phyloP scores from a whole-genome alignment of 2,329 filamentous ascomycete species.

The Tolypocladium pustulatum region DNA sequence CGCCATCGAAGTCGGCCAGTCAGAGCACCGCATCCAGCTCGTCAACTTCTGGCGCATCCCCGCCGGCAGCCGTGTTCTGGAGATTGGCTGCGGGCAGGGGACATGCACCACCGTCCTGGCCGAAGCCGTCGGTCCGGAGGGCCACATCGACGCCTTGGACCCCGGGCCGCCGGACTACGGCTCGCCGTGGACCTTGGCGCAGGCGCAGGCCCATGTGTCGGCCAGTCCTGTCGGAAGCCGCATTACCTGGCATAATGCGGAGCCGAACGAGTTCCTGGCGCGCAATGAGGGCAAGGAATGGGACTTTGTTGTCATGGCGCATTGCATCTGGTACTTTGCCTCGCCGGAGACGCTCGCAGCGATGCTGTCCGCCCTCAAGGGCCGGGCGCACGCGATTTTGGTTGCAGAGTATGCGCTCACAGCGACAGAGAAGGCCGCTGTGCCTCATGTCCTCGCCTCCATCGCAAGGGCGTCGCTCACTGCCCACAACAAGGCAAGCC shows the following conservation, averaged over 20 bases:
- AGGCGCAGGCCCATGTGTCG: constrained; percentile 36
- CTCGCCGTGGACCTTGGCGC: constrained; percentile 34
- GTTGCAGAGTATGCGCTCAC: constrained; percentile 18
- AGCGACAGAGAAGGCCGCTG: constrained; percentile 24
- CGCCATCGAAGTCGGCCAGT: constrained; percentile 12
- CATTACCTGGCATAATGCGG: constrained; percentile 31
- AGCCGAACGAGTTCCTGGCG: constrained; percentile 24
- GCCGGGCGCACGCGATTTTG: constrained; percentile 9
- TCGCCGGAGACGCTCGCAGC: constrained; percentile 16
- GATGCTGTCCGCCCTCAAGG: constrained; percentile 11
- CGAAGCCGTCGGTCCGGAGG: constrained; percentile 28
- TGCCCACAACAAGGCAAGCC: constrained; percentile 23
- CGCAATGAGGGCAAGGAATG: constrained; percentile 16
- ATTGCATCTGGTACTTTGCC: constrained; percentile 45
- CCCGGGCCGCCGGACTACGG: constrained; percentile 39
- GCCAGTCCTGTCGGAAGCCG: constrained; percentile 25
- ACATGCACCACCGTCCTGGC: constrained; percentile 45
- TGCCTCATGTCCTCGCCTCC: constrained; percentile 41
- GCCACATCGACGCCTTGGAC: constrained; percentile 40
- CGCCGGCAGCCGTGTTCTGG: constrained; percentile 34
- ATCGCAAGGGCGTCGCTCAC: constrained; percentile 33
- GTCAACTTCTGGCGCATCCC: constrained; percentile 23
- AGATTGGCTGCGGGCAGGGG: constrained; percentile 51
- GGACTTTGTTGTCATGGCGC: constrained; percentile 36
- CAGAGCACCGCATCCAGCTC: constrained; percentile 24